Evolutionary conservation across 805 yeast genomes (phyloP).

Genomic region (Yarrowia sp.): DNA sequence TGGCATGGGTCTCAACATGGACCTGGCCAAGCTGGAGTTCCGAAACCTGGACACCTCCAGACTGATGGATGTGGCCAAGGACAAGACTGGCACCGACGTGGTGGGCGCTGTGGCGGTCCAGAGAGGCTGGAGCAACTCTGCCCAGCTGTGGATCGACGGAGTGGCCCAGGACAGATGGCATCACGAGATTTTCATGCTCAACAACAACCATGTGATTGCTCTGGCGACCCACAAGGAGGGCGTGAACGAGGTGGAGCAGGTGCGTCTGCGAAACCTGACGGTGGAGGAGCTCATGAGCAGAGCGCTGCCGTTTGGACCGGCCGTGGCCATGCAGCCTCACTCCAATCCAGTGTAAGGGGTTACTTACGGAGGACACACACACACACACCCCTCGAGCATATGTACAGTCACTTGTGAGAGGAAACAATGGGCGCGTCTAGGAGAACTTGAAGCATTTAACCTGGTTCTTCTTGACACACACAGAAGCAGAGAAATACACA

Average conservation of each 20-base stretch:
- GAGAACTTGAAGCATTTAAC: no score
- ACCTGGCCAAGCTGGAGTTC: constrained; percentile 49
- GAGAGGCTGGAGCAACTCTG: constrained; percentile 22
- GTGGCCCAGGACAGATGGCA: constrained; percentile 38
- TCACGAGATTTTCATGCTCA: constrained; percentile 35
- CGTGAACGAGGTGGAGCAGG: constrained; percentile 1
- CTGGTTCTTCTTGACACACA: background rate
- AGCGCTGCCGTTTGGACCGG: constrained; percentile 31
- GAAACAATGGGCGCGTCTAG: no score
- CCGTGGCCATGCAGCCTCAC: constrained; percentile 31
- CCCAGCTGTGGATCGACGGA: constrained; percentile 36
- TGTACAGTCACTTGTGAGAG: no score
- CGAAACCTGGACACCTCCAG: constrained; percentile 41
- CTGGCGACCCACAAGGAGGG: constrained; percentile 34
- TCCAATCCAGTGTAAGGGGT: constrained; percentile 2
- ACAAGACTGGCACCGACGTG: constrained; percentile 1
- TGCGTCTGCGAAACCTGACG: constrained; percentile 12
- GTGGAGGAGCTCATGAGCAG: constrained; percentile 22
- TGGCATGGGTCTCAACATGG: constrained; percentile 64
- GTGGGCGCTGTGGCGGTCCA: constrained; percentile 6
- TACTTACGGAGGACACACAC: no score
- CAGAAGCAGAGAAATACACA: background rate
- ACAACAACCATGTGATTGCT: constrained; percentile 33
- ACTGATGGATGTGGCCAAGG: constrained; percentile 38
- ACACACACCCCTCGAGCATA: no score